Conservation (phyloP, 495 filamentous ascomycete species). For the Rostrohypoxylon terebratum region DNA sequence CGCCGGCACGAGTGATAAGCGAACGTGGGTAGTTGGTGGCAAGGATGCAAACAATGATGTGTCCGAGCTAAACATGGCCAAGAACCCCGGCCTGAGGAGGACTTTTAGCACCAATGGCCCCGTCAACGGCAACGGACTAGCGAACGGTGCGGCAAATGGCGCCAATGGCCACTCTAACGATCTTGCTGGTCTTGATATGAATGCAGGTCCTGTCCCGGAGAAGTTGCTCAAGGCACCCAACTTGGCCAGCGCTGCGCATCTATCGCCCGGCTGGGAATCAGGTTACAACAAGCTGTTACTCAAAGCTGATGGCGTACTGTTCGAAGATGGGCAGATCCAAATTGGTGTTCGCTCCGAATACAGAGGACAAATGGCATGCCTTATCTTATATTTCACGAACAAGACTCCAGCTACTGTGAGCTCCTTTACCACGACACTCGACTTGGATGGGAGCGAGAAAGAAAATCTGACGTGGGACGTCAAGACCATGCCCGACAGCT, state of each 20-base stretch:
- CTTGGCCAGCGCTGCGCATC: constrained; percentile 89
- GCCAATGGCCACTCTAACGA: constrained; percentile 71
- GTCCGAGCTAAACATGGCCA: constrained; percentile 82
- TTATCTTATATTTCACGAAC: constrained; percentile 96
- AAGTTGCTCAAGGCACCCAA: constrained; percentile 77
- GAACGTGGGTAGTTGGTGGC: constrained; percentile 95
- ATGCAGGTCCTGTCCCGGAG: constrained; percentile 63
- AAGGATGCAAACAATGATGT: constrained; percentile 90
- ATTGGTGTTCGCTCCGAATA: constrained; percentile 94
- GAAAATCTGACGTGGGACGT: constrained; percentile 81
- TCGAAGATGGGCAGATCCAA: constrained; percentile 94
- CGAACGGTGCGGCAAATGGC: constrained; percentile 64
- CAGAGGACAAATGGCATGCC: constrained; percentile 89
- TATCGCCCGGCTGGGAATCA: constrained; percentile 93
- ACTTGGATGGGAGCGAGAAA: constrained; percentile 77
- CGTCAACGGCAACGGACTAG: constrained; percentile 66
- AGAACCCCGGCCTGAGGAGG: constrained; percentile 84
- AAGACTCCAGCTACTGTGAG: constrained; percentile 84
- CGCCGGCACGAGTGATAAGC: constrained; percentile 87
- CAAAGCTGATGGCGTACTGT: constrained; percentile 84
- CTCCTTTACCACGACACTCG: constrained; percentile 93
- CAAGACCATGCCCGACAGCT: constrained; percentile 88
- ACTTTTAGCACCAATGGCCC: constrained; percentile 76
- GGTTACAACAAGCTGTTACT: constrained; percentile 90
- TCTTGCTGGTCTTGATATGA: constrained; percentile 84